Evolutionary conservation across 2,329 filamentous ascomycete species (phyloP), one percentile per base, ranked within the genome.

Genomic region (Colletotrichum camelliae): DNA sequence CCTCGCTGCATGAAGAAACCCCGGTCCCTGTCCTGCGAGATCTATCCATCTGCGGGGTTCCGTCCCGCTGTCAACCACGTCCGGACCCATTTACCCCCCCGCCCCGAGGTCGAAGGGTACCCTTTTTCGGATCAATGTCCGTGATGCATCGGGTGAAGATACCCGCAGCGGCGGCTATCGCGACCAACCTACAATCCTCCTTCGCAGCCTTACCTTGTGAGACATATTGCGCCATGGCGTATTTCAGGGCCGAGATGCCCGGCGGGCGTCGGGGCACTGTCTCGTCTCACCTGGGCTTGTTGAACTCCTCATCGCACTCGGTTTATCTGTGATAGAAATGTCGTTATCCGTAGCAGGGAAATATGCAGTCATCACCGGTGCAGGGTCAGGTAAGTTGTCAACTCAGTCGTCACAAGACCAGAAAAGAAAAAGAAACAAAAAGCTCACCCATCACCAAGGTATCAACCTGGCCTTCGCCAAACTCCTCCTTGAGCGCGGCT

Each of bases 381-480:
- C 78, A 6, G 81, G 81, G 8, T 81, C 80, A 64, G 80, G 80
- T 81, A 76, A 48, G 43, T 48, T n/a, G 4, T 7, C 12, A 16
- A 27, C n/a, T 21, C 43, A 6, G 4, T 29, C 27, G 12, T 52
- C 65, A 15, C 31, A 55, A 9, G 24, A 29, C 13, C 43, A 21
- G n/a, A 21, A 7, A 15, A 15, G 39, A 7, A 35, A 5, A 18
- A 13, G 31, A 7, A 7, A 33, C 24, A 9, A 16, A 6, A 35
- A 6, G 37, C 65, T 67, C 5, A 67, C 18, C 4, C n/a, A 12
- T 6, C 12, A 4, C 33, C 60, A 85, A 85, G 84, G 85, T 35
- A 86, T 86, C 70, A 84, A 82, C 77, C 81, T 85, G 10, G 81
- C 79, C 39, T 84, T 86, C 74, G 80, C 82, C 61, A 77, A 79